These are phyloP conservation scores for Taiozyma sp. DNA, from an alignment of 1,139 yeast species.

Conservation along the genomic window DNA sequence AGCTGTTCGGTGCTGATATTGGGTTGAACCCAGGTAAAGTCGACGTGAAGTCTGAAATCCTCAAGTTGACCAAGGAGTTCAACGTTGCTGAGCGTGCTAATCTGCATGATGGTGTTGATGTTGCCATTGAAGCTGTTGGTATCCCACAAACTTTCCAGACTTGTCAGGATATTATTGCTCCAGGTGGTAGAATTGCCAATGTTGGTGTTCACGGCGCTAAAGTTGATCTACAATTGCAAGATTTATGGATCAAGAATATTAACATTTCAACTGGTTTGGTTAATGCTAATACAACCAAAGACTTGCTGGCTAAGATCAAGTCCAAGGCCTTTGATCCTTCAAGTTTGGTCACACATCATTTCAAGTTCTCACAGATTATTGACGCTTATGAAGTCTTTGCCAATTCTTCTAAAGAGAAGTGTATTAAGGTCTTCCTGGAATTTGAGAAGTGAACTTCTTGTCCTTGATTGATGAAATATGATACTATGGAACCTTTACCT, in stretches of 20 bases:
- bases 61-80: constrained; percentile 20
- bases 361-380: constrained; percentile 50
- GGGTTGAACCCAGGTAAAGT: constrained; percentile 32
- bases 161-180: constrained; percentile 38
- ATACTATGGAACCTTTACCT: no score
- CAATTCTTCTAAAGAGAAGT: constrained; percentile 37
- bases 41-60: constrained; percentile 27
- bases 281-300: constrained; percentile 35
- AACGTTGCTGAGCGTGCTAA: constrained; percentile 20
- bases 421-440: constrained; percentile 35
- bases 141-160: constrained; percentile 39
- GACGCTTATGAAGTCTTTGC: constrained; percentile 36
- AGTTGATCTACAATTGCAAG: constrained; percentile 38
- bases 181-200: constrained; percentile 43
- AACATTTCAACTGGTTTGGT: constrained; percentile 40
- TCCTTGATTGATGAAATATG: background rate
- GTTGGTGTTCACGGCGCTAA: constrained; percentile 42
- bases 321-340: constrained; percentile 33
- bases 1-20: constrained; percentile 37
- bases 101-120: constrained; percentile 38
- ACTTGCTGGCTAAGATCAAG: constrained; percentile 30
- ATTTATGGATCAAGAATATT: constrained; percentile 40
- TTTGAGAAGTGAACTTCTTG: constrained; percentile 6
- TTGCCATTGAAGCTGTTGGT: constrained; percentile 45
- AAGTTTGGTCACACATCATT: constrained; percentile 55